Conservation (phyloP, 768 basidiomycete species). For the Boletus rufocinnamomeus region DNA sequence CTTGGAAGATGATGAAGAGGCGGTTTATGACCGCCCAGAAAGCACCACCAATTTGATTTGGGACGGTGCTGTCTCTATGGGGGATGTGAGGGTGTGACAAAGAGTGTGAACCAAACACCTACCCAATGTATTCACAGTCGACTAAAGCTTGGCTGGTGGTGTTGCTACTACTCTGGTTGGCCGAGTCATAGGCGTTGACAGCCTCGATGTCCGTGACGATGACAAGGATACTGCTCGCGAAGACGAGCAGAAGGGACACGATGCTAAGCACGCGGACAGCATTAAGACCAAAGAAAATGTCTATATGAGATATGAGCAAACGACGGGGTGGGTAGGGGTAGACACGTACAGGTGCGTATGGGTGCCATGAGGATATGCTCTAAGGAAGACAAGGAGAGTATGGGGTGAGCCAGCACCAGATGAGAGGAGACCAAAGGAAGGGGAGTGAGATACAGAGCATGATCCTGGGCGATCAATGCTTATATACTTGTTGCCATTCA, state of each 20-base stretch:
- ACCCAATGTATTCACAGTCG: conserved; percentile 81
- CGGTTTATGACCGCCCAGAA: conserved; percentile 93
- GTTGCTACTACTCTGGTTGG: conserved; percentile 35
- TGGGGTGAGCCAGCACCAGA: conserved; percentile 37
- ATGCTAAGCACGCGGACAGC: conserved; percentile 77
- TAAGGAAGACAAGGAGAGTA: conserved; percentile 13
- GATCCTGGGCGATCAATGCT: background rate
- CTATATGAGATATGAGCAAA: conserved; percentile 28
- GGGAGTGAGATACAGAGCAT: conserved; percentile 10
- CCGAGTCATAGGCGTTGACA: conserved; percentile 63
- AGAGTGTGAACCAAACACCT: conserved; percentile 29
- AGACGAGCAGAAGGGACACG: conserved; percentile 74
- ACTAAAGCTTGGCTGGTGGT: conserved; percentile 35
- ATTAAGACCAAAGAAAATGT: conserved; percentile 79
- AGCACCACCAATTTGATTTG: conserved; percentile 85
- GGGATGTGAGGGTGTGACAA: conserved; percentile 22
- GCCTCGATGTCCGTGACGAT: conserved; percentile 74
- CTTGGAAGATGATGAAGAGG: conserved; percentile 84
- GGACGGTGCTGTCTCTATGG: conserved; percentile 71
- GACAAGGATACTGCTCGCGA: conserved; percentile 75
- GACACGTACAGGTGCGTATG: conserved; percentile 47
- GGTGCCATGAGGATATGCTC: conserved; percentile 27
- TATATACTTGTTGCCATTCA: conserved; percentile 30
- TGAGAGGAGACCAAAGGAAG: conserved; percentile 12
- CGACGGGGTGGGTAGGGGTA: background rate